Percentiles rank a stretch among this genome's conserved stretches.
phyloP scores from a whole-genome alignment of 2,329 filamentous ascomycete genomes.

The Teratosphaeria gauchensis region DNA sequence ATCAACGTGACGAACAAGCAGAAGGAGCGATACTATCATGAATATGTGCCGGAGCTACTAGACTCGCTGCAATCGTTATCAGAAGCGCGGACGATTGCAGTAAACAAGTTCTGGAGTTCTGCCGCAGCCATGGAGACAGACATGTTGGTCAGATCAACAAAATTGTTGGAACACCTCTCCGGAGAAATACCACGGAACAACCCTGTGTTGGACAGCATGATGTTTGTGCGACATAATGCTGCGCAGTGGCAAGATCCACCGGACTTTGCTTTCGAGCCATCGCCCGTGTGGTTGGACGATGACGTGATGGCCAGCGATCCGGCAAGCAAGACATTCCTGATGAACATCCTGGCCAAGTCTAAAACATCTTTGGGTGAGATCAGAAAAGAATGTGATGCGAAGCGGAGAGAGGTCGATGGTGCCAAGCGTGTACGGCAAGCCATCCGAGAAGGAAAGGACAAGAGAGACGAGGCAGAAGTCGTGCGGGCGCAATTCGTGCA shows the following conservation, averaged over 20 bases:
- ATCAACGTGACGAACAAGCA: conserved; percentile 97
- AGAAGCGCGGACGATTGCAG: conserved; percentile 72
- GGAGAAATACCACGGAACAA: conserved; percentile 80
- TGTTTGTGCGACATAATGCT: conserved; percentile 93
- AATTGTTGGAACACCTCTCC: conserved; percentile 61
- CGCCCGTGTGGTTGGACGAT: conserved; percentile 95
- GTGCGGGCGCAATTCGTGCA: conserved; percentile 73
- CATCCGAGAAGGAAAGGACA: conserved; percentile 74
- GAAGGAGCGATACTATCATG: conserved; percentile 94
- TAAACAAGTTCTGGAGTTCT: conserved; percentile 78
- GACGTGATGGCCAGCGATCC: conserved; percentile 79
- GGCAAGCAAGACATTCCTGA: conserved; percentile 75
- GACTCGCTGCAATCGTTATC: conserved; percentile 85
- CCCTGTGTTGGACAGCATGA: conserved; percentile 86
- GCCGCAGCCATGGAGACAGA: conserved; percentile 71
- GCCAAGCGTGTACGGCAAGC: conserved; percentile 63
- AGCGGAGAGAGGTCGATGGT: conserved; percentile 72
- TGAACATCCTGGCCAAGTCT: conserved; percentile 84
- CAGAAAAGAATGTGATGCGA: conserved; percentile 74
- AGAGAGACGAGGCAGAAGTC: conserved; percentile 78
- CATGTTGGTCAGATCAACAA: conserved; percentile 65
- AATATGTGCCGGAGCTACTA: conserved; percentile 88
- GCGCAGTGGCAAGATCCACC: conserved; percentile 69
- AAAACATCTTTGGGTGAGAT: conserved; percentile 75
- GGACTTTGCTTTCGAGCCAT: conserved; percentile 83